Evolutionary conservation across 768 basidiomycete genomes (phyloP).

Genomic region (Boletus reticuloceps): DNA sequence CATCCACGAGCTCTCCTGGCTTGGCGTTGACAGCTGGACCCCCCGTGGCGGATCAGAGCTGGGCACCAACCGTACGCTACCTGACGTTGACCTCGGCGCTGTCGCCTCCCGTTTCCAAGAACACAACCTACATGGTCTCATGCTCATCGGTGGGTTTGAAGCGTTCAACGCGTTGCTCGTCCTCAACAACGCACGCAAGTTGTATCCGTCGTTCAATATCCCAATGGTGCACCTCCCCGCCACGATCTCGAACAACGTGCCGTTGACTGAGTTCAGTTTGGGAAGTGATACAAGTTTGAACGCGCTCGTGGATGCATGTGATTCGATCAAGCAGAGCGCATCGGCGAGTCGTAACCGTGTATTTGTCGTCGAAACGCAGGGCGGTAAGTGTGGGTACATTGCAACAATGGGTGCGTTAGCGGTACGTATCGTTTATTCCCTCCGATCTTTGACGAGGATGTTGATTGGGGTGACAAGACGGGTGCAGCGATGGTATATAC

Average conservation of each 20-base stretch:
- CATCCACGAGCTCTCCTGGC: conserved; percentile 86
- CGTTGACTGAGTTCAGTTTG: conserved; percentile 92
- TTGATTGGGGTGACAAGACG: conserved; percentile 44
- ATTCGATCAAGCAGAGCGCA: conserved; percentile 98
- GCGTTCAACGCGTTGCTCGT: conserved; percentile 79
- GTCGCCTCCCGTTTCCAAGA: conserved; percentile 92
- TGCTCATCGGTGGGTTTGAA: conserved; percentile 97
- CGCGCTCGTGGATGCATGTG: conserved; percentile 94
- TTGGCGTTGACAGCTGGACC: conserved; percentile 96
- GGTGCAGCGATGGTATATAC: conserved; percentile 94
- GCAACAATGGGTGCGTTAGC: conserved; percentile 95
- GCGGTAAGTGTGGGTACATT: conserved; percentile 94
- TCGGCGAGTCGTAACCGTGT: conserved; percentile 94
- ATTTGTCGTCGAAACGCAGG: conserved; percentile 98
- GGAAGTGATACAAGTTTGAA: conserved; percentile 98
- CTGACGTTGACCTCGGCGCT: conserved; percentile 81
- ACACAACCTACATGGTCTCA: conserved; percentile 69
- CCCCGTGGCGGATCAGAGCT: conserved; percentile 96
- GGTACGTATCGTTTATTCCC: conserved; percentile 45
- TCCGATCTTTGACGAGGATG: not conserved
- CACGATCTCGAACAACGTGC: conserved; percentile 97
- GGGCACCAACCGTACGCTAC: conserved; percentile 90
- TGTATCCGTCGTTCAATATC: conserved; percentile 91
- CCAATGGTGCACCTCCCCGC: conserved; percentile 96
- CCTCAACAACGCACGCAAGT: conserved; percentile 74